A percentile compares a stretch with the other conserved stretches of the same genome.
phyloP scores from a whole-genome alignment of 768 basidiomycete species.

The Boletus edulis region DNA sequence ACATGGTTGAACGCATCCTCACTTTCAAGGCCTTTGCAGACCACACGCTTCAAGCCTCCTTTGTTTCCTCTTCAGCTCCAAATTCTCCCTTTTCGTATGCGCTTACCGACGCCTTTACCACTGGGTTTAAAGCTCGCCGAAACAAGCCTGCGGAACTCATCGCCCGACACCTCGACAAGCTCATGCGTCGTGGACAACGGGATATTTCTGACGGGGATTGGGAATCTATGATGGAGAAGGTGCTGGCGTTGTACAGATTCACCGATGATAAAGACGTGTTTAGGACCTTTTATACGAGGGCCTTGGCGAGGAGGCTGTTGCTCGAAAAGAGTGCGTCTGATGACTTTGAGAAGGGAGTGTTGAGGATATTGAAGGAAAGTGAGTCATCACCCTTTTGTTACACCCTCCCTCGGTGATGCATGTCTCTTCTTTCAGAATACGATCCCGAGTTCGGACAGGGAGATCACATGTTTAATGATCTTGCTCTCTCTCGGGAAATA shows the following conservation, averaged over 20 bases:
- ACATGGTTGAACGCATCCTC: slow-evolving; percentile 75
- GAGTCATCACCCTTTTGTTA: slow-evolving; percentile 31
- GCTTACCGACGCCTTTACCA: slow-evolving; percentile 65
- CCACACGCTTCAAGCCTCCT: slow-evolving; percentile 46
- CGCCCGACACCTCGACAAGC: slow-evolving; percentile 84
- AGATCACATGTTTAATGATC: slow-evolving; percentile 93
- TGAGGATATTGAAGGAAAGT: slow-evolving; percentile 83
- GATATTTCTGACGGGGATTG: slow-evolving; percentile 61
- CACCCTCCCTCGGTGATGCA: slow-evolving; percentile 8
- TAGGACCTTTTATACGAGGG: slow-evolving; percentile 86
- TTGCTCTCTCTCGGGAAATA: slow-evolving; percentile 71
- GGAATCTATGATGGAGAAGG: slow-evolving; percentile 58
- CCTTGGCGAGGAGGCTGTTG: slow-evolving; percentile 82
- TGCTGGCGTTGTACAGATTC: slow-evolving; percentile 75
- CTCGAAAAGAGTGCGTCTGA: slow-evolving; percentile 83
- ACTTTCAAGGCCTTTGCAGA: slow-evolving; percentile 63
- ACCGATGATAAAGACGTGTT: slow-evolving; percentile 95
- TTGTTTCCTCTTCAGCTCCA: slow-evolving; percentile 42
- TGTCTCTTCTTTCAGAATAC: slow-evolving; percentile 55
- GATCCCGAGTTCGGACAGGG: slow-evolving; percentile 95
- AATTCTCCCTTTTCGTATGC: slow-evolving; percentile 66
- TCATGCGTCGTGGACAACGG: slow-evolving; percentile 86
- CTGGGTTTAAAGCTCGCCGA: slow-evolving; percentile 70
- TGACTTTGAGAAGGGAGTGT: slow-evolving; percentile 81
- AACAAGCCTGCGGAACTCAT: slow-evolving; percentile 92